Evolutionary conservation across 2,329 filamentous ascomycete species (phyloP), one percentile per base, ranked within the genome.

Genomic region (Coniella lustricola): DNA sequence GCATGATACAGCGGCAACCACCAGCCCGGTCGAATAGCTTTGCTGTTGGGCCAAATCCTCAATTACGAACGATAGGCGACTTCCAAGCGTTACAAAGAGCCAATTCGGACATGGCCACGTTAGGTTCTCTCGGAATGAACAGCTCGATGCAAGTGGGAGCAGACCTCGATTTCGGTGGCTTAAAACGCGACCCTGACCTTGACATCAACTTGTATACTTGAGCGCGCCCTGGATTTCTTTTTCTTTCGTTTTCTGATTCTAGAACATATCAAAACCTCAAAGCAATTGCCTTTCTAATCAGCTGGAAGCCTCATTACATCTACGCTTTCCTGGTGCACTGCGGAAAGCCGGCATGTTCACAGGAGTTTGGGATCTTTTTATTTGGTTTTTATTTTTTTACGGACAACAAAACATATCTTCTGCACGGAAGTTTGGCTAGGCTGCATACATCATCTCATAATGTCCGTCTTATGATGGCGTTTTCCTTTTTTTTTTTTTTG

Each of bases 51-150:
- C 48, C 44, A 14, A 58, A 62, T 4, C 66, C 65, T 20, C 66
- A 67, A 16, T 61, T 73, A 49, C 65, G 68, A 40, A 71, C 71
- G 1, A 67, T 74, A 0, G 70, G 67, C 3, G 73, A 76, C 43
- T 78, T 76, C 44, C 74, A 77, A 21, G 67, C 69, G 1, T 56
- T 77, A 2, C 74, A 75, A 49, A 63, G 73, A 34, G 65, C 67
- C 10, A 70, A 67, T 45, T 64, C 69, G 0, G 72, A 74, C 36
- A 64, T 63, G 20, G 62, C 60, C 12, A 41, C 62, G 2, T 63
- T 70, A 55, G 60, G 57, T 34, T 48, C 63, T 1, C 50, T 70
- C 9, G 62, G 62, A 5, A 61, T 72, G 46, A 63, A 60, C 37
- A 59, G 61, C 13, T 60, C 39, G 17, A 4, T 70, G 49, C 48